These are phyloP conservation scores for Karstenula rhodostoma DNA, from an alignment of 2,329 filamentous ascomycete species.

Conservation along the genomic window DNA sequence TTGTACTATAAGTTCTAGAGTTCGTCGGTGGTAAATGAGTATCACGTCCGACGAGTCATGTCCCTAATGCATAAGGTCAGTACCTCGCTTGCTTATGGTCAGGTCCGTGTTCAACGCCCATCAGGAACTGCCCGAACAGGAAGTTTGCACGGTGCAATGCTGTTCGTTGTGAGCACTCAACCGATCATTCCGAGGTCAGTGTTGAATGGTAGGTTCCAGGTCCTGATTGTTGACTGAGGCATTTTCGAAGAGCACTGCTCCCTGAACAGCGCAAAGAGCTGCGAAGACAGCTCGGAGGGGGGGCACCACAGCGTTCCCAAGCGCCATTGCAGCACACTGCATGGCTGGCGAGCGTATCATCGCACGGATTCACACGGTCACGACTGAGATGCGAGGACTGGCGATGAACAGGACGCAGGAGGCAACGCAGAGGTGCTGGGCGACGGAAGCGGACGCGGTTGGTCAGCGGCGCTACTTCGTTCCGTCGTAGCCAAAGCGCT, in stretches of 20 bases:
- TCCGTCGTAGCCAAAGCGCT: conserved; percentile 6
- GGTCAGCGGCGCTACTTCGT: conserved; percentile 1
- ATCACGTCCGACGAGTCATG: not conserved
- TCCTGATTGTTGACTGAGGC: not conserved
- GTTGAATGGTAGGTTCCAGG: not conserved
- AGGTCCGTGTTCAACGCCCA: no score
- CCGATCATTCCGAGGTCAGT: not conserved
- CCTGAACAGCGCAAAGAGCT: not conserved
- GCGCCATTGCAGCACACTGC: not conserved
- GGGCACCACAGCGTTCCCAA: not conserved
- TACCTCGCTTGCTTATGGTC: no score
- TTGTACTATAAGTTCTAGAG: not conserved
- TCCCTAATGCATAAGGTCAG: no score
- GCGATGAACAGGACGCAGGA: not conserved
- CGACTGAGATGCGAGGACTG: not conserved
- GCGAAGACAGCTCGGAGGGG: not conserved
- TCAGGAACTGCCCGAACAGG: not conserved
- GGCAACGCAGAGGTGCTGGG: not conserved
- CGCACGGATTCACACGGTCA: not conserved
- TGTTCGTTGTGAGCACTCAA: not conserved
- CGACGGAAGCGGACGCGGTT: not conserved
- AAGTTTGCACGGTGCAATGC: not conserved
- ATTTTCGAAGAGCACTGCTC: not conserved
- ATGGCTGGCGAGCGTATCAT: not conserved
- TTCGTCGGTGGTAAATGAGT: no score